phyloP scores from a whole-genome alignment of 2,329 filamentous ascomycete species.

The Botrytis aclada region DNA sequence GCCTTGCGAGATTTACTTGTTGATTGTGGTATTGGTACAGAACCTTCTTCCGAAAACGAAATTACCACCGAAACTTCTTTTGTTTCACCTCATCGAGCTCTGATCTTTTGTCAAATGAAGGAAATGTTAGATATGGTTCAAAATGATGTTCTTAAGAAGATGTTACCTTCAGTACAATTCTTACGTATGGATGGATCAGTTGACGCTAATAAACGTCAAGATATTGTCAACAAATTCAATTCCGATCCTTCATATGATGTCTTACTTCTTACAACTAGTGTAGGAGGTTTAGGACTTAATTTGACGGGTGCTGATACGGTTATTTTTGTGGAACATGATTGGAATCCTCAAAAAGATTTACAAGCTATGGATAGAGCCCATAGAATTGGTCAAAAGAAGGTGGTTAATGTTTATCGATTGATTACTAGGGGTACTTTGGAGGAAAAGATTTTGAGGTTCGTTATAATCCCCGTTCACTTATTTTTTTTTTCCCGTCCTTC shows the following conservation, averaged over 20 bases:
- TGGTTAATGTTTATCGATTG: conserved; percentile 96
- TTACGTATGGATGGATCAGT: conserved; percentile 92
- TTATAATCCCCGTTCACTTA: conserved; percentile 27
- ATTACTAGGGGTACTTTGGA: conserved; percentile 95
- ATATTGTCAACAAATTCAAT: conserved; percentile 99
- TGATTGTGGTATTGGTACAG: conserved; percentile 93
- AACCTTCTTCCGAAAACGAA: conserved; percentile 49
- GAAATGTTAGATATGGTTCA: conserved; percentile 99
- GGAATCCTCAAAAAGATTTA: conserved; percentile 98
- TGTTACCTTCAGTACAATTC: conserved; percentile 90
- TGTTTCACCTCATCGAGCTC: conserved; percentile 90
- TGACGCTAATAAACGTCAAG: conserved; percentile 88
- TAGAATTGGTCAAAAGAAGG: conserved; percentile 98
- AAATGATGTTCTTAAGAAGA: conserved; percentile 81
- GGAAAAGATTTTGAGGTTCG: conserved; percentile 89
- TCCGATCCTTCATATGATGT: conserved; percentile 96
- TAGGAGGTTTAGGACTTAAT: conserved; percentile 91
- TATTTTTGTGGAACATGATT: conserved; percentile 99
- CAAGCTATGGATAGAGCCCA: conserved; percentile 99
- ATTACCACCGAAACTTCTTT: conserved; percentile 65
- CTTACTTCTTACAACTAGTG: conserved; percentile 87
- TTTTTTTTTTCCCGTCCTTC: neutral
- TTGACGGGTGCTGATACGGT: conserved; percentile 96
- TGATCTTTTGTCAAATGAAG: conserved; percentile 99
- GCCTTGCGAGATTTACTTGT: conserved; percentile 89